phyloP scores from a whole-genome alignment of 176 grass and related monocot species.

The bread wheat (Triticum aestivum) region DNA sequence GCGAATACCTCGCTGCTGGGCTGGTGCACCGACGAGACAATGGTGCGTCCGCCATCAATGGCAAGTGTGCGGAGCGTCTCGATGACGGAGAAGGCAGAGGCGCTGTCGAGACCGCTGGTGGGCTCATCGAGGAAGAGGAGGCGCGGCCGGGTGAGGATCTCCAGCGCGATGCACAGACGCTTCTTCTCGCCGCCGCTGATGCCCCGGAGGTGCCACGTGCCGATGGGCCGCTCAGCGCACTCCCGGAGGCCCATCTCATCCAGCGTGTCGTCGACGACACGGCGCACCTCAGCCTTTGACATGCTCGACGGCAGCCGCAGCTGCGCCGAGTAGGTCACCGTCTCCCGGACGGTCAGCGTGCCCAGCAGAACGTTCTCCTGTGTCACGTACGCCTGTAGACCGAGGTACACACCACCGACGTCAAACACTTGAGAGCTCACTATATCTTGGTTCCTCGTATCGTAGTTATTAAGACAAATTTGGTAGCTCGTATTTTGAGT shows the following conservation, averaged over 20 bases:
- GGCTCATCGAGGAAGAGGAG: constrained; percentile 99
- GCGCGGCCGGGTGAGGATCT: constrained; percentile 83
- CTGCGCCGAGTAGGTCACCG: constrained; percentile 78
- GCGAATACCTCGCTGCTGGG: constrained; percentile 94
- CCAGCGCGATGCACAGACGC: constrained; percentile 80
- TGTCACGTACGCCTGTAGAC: constrained; percentile 79
- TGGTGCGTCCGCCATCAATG: constrained; percentile 64
- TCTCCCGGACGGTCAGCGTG: constrained; percentile 83
- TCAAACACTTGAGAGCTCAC: not conserved
- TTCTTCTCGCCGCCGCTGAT: constrained; percentile 99
- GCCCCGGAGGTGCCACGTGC: constrained; percentile 89
- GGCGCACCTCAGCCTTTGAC: constrained; percentile 59
- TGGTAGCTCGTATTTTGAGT: not conserved
- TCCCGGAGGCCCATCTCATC: constrained; percentile 94
- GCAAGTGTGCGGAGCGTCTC: constrained; percentile 85
- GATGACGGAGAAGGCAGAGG: constrained; percentile 86
- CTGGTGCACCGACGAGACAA: constrained; percentile 92
- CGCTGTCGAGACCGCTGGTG: constrained; percentile 95
- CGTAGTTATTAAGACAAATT: not conserved
- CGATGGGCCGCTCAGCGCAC: constrained; percentile 64
- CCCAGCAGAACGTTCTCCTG: constrained; percentile 93
- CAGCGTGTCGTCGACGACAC: constrained; percentile 54
- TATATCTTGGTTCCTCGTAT: not conserved
- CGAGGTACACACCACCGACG: not conserved
- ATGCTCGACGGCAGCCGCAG: constrained; percentile 67